Evolutionary conservation across 306 rosid genomes (phyloP).

Genomic region (Hippophae tibetana): DNA sequence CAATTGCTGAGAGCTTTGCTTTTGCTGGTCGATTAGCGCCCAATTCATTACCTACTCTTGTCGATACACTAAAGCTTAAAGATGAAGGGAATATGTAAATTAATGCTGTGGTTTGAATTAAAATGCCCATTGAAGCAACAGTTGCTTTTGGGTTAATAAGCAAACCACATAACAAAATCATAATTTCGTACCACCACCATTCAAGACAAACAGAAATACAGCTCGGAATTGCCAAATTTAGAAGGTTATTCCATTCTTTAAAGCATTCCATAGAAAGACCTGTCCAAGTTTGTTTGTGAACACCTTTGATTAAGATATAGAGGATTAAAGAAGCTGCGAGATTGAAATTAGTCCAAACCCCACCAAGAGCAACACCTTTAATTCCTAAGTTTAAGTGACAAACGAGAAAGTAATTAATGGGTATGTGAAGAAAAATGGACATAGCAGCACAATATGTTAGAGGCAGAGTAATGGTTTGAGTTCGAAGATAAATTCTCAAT

Average conservation of each 20-base stretch:
- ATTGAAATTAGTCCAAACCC: constrained; percentile 66
- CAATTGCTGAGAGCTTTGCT: constrained; percentile 61
- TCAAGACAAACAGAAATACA: constrained; percentile 87
- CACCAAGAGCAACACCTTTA: constrained; percentile 70
- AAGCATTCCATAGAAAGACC: constrained; percentile 55
- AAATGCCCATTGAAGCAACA: constrained; percentile 87
- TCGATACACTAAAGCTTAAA: constrained; percentile 74
- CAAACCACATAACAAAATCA: constrained; percentile 74
- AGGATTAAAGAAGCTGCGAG: constrained; percentile 49
- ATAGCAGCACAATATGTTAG: constrained; percentile 61
- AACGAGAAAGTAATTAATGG: constrained; percentile 61
- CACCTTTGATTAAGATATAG: constrained; percentile 42
- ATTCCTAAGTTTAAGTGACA: constrained; percentile 45
- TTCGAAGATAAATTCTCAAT: constrained; percentile 66
- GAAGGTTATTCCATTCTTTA: constrained; percentile 44
- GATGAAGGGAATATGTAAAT: constrained; percentile 86
- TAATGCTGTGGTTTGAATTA: constrained; percentile 77
- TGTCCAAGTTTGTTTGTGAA: constrained; percentile 56
- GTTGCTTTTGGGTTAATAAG: constrained; percentile 53
- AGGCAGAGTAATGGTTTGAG: constrained; percentile 81
- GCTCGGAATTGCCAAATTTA: constrained; percentile 69
- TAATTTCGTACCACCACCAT: constrained; percentile 99
- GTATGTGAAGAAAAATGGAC: constrained; percentile 63
- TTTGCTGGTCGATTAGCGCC: constrained; percentile 62
- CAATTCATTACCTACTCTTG: constrained; percentile 72